Percentiles rank a stretch among this genome's conserved stretches.
Conservation (phyloP, 192 early-diverging fungal species). For the Spinellus fusiger region DNA sequence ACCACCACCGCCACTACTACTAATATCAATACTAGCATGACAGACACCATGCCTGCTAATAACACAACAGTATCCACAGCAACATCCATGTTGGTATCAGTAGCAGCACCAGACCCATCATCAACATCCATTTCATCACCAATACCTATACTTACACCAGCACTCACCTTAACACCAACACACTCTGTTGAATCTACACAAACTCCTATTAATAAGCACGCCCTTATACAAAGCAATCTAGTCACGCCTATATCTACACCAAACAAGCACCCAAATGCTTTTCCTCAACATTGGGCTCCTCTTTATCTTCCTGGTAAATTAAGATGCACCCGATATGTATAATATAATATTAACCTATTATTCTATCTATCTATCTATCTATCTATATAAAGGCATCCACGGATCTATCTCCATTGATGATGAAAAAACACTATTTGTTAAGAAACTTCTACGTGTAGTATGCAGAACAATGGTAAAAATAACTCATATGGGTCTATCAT, state of each 20-base stretch:
- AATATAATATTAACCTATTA: background rate
- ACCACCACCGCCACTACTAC: too few relatives aligned
- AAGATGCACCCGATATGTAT: background rate
- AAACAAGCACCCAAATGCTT: background rate
- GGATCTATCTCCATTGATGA: background rate
- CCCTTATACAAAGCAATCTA: background rate
- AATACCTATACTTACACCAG: too few relatives aligned
- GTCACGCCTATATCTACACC: background rate
- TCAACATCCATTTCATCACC: too few relatives aligned
- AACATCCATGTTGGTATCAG: too few relatives aligned
- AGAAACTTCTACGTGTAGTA: background rate
- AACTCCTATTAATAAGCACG: too few relatives aligned
- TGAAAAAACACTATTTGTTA: background rate
- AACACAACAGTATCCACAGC: too few relatives aligned
- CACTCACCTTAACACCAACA: too few relatives aligned
- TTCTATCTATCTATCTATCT: background rate
- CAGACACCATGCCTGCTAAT: too few relatives aligned
- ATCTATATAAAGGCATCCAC: background rate
- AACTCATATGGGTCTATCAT: background rate
- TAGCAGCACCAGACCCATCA: too few relatives aligned
- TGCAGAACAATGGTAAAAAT: background rate
- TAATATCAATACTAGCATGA: too few relatives aligned
- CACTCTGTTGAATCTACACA: too few relatives aligned
- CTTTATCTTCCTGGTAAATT: background rate
- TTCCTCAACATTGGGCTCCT: background rate